Evolutionary conservation across 73 alveolate genomes (phyloP), one percentile per base, ranked within the genome.

Genomic region (Paramecium caudatum): DNA sequence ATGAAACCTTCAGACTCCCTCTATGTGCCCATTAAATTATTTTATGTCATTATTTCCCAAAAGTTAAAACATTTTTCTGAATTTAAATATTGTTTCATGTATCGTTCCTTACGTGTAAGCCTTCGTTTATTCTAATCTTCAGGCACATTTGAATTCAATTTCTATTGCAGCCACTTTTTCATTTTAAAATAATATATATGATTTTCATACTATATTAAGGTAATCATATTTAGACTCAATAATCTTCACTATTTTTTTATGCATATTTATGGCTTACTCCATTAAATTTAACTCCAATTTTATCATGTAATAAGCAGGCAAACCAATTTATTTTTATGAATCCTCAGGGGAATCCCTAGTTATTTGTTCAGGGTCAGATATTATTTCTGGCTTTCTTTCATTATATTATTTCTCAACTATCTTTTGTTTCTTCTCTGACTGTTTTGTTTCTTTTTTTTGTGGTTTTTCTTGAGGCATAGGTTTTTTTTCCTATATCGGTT

Each of bases 111-210:
- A 16, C 68, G 36, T 5, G 47, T 41, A 1, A 74, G 46, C 32
- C 68, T 74, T 16, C 43, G 43, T 10, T 74, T 36, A 45, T 74
- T 37, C 43, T 74, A 65, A 33, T 65, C 88, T 15, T 74, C 88
- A 41, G 17, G 43, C 7, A 43, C 32, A 27, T 43, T 74, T 65
- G 32, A 33, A 13, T 74, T 23, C 46, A 41, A 27, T 43, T 37
- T 45, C 32, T 74, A 41, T 47, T 74, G 15, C 17, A 74, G 39
- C 88, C 88, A 74, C 47, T 74, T 74, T 45, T 41, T 74, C 88
- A 74, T 74, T 74, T 41, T 41, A 12, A 41, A n/a, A n/a, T n/a
- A n/a, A n/a, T n/a, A n/a, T n/a, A n/a, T n/a, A n/a, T n/a, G n/a
- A n/a, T n/a, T n/a, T n/a, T 55, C 80, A 55, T 55, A 55, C 23